Percentiles rank a stretch among this genome's conserved stretches.
phyloP scores from a whole-genome alignment of 176 grass and related monocot genomes.

The Elymus sibiricus region DNA sequence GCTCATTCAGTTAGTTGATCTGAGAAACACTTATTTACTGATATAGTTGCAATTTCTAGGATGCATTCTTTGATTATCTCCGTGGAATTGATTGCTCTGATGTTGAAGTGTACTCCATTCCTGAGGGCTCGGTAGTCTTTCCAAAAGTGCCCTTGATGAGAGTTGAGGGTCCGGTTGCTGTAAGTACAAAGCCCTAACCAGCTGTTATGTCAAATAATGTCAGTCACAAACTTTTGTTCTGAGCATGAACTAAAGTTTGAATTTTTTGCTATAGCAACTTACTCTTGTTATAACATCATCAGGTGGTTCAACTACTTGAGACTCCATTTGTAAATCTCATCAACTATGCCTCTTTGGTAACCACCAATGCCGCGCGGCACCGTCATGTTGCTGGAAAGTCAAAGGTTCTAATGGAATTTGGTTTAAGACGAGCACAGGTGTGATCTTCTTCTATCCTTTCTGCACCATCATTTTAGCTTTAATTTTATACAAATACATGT shows the following conservation, averaged over 20 bases:
- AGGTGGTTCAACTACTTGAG: slow-evolving; percentile 97
- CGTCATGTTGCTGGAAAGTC: slow-evolving; percentile 86
- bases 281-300: slow-evolving; percentile 22
- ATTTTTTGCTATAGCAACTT: slow-evolving; percentile 18
- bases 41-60: slow-evolving; percentile 55
- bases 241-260: background rate
- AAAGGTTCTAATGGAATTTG: slow-evolving; percentile 94
- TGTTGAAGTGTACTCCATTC: slow-evolving; percentile 94
- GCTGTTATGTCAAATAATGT: slow-evolving; percentile 18
- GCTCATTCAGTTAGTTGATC: background rate
- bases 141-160: slow-evolving; percentile 92
- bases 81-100: slow-evolving; percentile 67
- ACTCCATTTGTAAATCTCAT: slow-evolving; percentile 98
- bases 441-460: slow-evolving; percentile 20
- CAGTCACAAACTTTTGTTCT: background rate
- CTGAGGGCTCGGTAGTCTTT: slow-evolving; percentile 97
- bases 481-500: background rate
- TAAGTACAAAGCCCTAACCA: slow-evolving; percentile 48
- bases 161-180: slow-evolving; percentile 91
- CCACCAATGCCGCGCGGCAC: slow-evolving; percentile 95
- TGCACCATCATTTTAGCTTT: background rate
- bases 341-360: slow-evolving; percentile 94
- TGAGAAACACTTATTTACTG: slow-evolving; percentile 33
- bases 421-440: slow-evolving; percentile 97
- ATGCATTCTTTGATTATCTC: slow-evolving; percentile 88